These are phyloP conservation scores for Brassica incana DNA, from an alignment of 345 rosid genomes.

Conservation along the genomic window DNA sequence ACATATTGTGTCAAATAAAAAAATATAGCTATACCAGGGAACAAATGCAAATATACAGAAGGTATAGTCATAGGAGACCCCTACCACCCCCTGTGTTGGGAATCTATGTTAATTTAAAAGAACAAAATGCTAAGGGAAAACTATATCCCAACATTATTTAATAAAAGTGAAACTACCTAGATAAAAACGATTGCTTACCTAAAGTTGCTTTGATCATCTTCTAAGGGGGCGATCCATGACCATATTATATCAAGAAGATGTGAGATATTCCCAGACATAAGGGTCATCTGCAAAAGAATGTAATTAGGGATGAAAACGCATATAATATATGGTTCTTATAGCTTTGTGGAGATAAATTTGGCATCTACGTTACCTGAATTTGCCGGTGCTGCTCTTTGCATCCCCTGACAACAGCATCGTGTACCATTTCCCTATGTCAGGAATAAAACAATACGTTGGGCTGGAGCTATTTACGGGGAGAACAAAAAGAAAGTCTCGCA, in stretches of 20 bases:
- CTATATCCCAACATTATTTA: background rate
- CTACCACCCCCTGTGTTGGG: slow-evolving; percentile 1
- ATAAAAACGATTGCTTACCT: slow-evolving; percentile 51
- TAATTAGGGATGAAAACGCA: slow-evolving; percentile 24
- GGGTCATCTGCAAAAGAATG: slow-evolving; percentile 70
- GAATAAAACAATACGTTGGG: slow-evolving; percentile 22
- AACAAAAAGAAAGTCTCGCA: background rate
- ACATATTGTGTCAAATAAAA: slow-evolving; percentile 25
- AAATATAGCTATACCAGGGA: background rate
- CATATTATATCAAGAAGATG: slow-evolving; percentile 87
- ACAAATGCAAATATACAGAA: background rate
- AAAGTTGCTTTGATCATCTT: slow-evolving; percentile 72
- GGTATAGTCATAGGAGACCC: slow-evolving; percentile 12
- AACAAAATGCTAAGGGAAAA: background rate
- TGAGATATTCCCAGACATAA: slow-evolving; percentile 89
- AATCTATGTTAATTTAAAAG: no score
- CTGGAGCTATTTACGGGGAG: background rate
- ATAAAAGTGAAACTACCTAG: background rate
- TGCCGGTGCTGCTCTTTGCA: slow-evolving; percentile 98
- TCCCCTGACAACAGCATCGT: slow-evolving; percentile 64
- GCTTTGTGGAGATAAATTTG: background rate
- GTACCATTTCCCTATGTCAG: slow-evolving; percentile 69
- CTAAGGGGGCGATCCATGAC: slow-evolving; percentile 96
- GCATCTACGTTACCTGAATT: slow-evolving; percentile 62
- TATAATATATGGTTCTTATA: slow-evolving; percentile 8